phyloP scores from a whole-genome alignment of 768 basidiomycete species.

The Suillus americanus region DNA sequence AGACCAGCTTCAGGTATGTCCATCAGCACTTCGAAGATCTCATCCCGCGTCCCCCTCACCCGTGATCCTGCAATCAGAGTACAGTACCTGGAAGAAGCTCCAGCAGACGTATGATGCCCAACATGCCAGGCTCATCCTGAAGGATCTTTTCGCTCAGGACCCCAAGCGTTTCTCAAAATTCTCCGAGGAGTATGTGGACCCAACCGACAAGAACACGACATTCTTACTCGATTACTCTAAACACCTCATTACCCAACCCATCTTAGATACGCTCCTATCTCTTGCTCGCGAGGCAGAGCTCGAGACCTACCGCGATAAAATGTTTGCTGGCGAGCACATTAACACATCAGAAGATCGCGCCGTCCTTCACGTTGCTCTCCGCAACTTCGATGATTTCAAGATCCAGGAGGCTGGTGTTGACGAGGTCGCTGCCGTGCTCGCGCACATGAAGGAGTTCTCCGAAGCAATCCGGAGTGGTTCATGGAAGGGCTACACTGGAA shows the following conservation, averaged over 20 bases:
- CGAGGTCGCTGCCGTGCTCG: conserved; percentile 80
- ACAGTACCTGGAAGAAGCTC: conserved; percentile 88
- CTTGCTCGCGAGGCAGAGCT: conserved; percentile 87
- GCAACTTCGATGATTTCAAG: conserved; percentile 74
- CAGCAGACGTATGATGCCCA: conserved; percentile 78
- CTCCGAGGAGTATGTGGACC: conserved; percentile 71
- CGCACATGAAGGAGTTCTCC: conserved; percentile 90
- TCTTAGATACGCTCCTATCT: conserved; percentile 72
- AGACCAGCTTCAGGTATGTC: conserved; percentile 57
- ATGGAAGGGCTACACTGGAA: conserved; percentile 98
- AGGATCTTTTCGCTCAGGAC: conserved; percentile 91
- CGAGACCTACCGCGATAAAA: conserved; percentile 82
- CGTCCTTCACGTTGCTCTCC: conserved; percentile 91
- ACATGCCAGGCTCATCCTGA: conserved; percentile 73
- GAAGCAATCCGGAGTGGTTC: conserved; percentile 79
- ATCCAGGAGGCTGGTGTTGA: conserved; percentile 80
- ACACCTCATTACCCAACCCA: conserved; percentile 87
- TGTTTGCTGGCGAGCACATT: conserved; percentile 96
- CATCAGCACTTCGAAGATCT: neutral
- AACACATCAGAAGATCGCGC: conserved; percentile 98
- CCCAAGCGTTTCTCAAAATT: conserved; percentile 85
- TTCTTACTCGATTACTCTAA: conserved; percentile 97
- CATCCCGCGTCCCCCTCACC: conserved; percentile 5
- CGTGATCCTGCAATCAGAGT: conserved; percentile 51
- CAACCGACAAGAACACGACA: conserved; percentile 64